Evolutionary conservation across 345 rosid species (phyloP).

Genomic region (Linum usitatissimum): DNA sequence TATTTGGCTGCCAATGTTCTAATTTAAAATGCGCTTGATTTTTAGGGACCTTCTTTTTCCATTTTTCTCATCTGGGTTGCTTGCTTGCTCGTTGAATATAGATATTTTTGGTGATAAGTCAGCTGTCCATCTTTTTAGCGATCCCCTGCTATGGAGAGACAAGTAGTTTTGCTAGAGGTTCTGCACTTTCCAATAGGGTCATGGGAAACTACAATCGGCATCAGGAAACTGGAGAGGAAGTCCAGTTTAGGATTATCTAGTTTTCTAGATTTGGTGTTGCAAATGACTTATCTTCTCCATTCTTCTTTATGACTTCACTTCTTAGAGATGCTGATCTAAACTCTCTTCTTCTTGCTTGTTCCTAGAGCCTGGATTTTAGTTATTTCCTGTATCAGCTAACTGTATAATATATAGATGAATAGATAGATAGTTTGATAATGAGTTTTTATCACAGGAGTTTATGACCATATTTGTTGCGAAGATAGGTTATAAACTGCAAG

Average conservation of each 20-base stretch:
- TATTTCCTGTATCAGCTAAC: not conserved
- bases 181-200: too few species aligned
- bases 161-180: too few species aligned
- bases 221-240: not conserved
- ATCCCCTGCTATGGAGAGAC: too few species aligned
- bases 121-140: too few species aligned
- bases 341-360: not conserved
- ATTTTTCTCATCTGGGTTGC: too few species aligned
- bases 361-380: not conserved
- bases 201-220: not conserved
- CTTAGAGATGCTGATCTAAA: not conserved
- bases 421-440: not conserved
- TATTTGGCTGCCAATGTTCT: not conserved
- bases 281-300: not conserved
- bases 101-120: too few species aligned
- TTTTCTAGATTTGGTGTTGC: not conserved
- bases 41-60: not conserved
- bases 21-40: constrained; percentile 4
- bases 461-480: not conserved
- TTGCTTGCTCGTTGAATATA: too few species aligned
- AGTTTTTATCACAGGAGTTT: not conserved
- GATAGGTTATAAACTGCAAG: not conserved
- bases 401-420: not conserved
- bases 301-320: not conserved
- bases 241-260: not conserved